phyloP scores from a whole-genome alignment of 352 stramenopile genomes.

The Globisporangium splendens region DNA sequence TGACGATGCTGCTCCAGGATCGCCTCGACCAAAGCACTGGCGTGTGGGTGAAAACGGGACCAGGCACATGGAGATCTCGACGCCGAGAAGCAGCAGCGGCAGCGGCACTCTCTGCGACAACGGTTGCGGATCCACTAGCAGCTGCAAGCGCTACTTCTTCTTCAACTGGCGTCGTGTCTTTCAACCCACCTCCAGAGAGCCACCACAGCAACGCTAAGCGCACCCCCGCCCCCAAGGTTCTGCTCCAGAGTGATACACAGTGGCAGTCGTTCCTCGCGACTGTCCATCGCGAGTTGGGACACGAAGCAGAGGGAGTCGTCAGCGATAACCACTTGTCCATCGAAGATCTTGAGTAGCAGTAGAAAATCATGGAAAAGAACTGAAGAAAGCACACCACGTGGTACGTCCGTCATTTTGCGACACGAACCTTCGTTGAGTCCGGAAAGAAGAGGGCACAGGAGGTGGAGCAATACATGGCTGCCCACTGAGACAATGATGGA shows the following conservation, averaged over 20 bases:
- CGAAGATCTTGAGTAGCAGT: slow-evolving; percentile 26
- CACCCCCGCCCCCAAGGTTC: slow-evolving; percentile 4
- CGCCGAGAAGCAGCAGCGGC: neutral
- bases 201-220: neutral
- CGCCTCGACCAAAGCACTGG: slow-evolving; percentile 2
- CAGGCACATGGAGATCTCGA: slow-evolving; percentile 22
- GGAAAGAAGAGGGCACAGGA: too few relatives aligned
- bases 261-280: slow-evolving; percentile 24
- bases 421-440: neutral
- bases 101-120: slow-evolving; percentile 1
- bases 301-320: slow-evolving; percentile 8
- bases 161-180: slow-evolving; percentile 14
- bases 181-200: neutral
- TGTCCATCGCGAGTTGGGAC: slow-evolving; percentile 9
- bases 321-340: slow-evolving; percentile 20
- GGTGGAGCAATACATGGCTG: too few relatives aligned
- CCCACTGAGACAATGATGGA: too few relatives aligned
- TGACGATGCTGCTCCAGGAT: slow-evolving; percentile 3
- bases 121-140: neutral
- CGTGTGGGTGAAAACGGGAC: slow-evolving; percentile 22
- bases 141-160: neutral
- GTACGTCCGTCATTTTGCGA: neutral
- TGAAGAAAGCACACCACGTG: too few relatives aligned
- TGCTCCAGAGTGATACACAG: slow-evolving; percentile 30
- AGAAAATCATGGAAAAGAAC: too few relatives aligned